These are phyloP conservation scores for Lyophyllum semitale DNA, from an alignment of 768 basidiomycete species.

Conservation along the genomic window DNA sequence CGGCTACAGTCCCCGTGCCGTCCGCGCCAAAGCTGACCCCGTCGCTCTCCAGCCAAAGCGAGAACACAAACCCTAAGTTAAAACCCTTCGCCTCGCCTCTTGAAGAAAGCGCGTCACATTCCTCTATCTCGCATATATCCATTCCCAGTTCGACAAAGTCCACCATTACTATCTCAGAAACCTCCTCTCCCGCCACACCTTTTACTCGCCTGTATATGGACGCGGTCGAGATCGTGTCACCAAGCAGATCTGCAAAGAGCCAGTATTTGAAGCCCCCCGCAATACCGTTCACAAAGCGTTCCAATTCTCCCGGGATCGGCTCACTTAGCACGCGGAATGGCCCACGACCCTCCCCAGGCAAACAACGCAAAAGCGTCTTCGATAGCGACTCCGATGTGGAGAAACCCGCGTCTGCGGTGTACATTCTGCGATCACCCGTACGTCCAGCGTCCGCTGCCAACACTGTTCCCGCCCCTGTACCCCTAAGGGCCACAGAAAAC, in stretches of 20 bases:
- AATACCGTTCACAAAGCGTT: neutral
- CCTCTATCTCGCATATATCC: constrained; percentile 6
- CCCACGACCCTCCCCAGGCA: constrained; percentile 6
- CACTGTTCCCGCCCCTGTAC: constrained; percentile 6
- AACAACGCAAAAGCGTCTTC: constrained; percentile 35
- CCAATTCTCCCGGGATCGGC: neutral
- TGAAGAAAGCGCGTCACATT: constrained; percentile 7
- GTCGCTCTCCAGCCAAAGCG: constrained; percentile 12
- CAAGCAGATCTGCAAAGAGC: constrained; percentile 13
- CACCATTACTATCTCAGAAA: constrained; percentile 19
- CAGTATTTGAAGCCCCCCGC: constrained; percentile 7
- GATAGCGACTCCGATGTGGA: constrained; percentile 39
- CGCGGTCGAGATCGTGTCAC: constrained; percentile 22
- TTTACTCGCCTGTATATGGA: constrained; percentile 12
- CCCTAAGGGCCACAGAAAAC: constrained; percentile 26
- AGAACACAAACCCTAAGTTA: constrained; percentile 3
- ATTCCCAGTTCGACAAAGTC: constrained; percentile 11
- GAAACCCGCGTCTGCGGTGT: constrained; percentile 23
- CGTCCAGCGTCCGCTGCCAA: constrained; percentile 8
- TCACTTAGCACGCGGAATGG: constrained; percentile 1
- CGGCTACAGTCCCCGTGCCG: constrained; percentile 7
- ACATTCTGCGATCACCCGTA: constrained; percentile 29
- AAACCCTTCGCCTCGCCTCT: constrained; percentile 2
- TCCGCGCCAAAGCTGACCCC: constrained; percentile 14
- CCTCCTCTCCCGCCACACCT: constrained; percentile 14